Evolutionary conservation across 495 filamentous ascomycete genomes (phyloP).

Genomic region (Apiosordaria backusii): DNA sequence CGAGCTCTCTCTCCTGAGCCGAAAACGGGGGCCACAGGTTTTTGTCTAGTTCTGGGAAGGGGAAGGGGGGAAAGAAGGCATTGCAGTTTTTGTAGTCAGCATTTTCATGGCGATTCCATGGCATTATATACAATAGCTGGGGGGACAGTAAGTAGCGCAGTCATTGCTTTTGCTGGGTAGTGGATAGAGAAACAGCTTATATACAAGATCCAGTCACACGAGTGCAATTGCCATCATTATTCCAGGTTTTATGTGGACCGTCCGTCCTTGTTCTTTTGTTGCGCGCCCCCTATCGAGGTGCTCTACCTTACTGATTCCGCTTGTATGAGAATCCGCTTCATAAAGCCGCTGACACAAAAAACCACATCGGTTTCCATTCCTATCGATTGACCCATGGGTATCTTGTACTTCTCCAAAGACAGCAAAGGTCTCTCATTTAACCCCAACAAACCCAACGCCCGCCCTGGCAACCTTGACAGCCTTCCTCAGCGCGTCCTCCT

Average conservation of each 20-base stretch:
- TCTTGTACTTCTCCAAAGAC: background rate
- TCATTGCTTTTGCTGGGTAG: background rate
- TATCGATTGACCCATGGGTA: too few species aligned
- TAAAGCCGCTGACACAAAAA: too few species aligned
- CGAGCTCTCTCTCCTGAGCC: too few species aligned
- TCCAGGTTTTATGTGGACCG: too few species aligned
- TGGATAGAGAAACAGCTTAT: background rate
- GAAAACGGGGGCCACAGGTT: background rate
- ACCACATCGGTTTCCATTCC: too few species aligned
- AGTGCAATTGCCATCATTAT: background rate
- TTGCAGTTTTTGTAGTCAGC: background rate
- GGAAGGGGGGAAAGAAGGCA: background rate
- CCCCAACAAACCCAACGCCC: constrained; percentile 76
- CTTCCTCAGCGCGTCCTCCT: constrained; percentile 72
- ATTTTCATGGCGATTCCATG: constrained; percentile 5
- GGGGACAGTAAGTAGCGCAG: background rate
- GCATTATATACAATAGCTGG: background rate
- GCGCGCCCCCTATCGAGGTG: too few species aligned
- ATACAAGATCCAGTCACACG: background rate
- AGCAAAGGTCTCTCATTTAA: constrained; percentile 49
- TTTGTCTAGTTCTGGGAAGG: background rate
- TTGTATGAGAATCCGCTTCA: too few species aligned
- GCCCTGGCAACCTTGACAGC: constrained; percentile 67
- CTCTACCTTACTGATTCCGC: too few species aligned
- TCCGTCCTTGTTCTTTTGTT: too few species aligned